phyloP scores from a whole-genome alignment of 148 eudicot genomes.

The Chenopodium formosanum region DNA sequence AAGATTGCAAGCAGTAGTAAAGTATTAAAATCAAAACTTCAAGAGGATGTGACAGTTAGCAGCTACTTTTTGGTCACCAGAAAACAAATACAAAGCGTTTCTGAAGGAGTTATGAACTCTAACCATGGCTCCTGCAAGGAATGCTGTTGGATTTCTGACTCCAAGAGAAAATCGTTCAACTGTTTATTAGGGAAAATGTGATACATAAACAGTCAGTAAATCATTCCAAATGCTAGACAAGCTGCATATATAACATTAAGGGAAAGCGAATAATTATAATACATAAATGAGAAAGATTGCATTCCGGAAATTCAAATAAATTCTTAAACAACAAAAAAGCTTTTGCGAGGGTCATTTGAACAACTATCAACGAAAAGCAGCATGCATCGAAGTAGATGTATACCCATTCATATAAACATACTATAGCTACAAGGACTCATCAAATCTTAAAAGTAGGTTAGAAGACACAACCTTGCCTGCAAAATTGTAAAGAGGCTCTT shows the following conservation, averaged over 20 bases:
- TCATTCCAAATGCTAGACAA: background rate
- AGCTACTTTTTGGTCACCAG: background rate
- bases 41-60: background rate
- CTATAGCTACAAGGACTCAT: background rate
- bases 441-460: background rate
- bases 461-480: background rate
- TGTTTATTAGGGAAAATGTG: conserved; percentile 35
- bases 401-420: background rate
- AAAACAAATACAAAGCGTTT: background rate
- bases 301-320: background rate
- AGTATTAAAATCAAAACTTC: no score
- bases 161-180: conserved; percentile 91
- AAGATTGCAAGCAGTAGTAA: no score
- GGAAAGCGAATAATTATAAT: no score
- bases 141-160: conserved; percentile 90
- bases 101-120: conserved; percentile 19
- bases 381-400: background rate
- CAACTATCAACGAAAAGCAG: background rate
- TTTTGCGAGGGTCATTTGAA: background rate
- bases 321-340: background rate
- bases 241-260: background rate
- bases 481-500: background rate
- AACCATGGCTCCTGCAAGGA: conserved; percentile 92
- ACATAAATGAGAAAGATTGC: background rate
- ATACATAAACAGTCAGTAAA: conserved; percentile 20